Evolutionary conservation across 108 stramenopile species (phyloP), one percentile per base, ranked within the genome.

Genomic region (Cyclotella choctawhatcheeana): DNA sequence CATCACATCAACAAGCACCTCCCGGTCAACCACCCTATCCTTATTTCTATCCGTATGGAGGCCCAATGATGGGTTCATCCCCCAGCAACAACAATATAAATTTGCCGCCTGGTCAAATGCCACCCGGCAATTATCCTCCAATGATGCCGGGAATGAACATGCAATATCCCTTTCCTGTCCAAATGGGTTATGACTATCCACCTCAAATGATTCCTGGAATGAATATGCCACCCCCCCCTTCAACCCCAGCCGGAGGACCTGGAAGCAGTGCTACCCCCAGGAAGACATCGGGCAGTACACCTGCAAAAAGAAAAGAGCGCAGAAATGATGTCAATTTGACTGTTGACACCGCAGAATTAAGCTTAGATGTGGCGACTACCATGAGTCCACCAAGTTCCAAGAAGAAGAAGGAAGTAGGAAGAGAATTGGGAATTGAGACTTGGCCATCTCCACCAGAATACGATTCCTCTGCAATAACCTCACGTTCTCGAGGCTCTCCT

Each of bases 341-440:
- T 1, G 63, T 71, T 25, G 64, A 70, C 1, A 77, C 77, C 20
- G 60, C 48, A 0, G 69, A 77, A 4, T 17, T 65, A n/a, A 43
- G 66, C 1, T 65, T 61, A 25, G 69, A 77, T 17, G 60, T 53
- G 2, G 54, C 44, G 21, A 58, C 52, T 21, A 60, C 59, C 2
- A 20, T 71, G 43, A 69, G 68, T 35, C 77, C 77, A 24, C 77
- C 77, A 1, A 69, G 68, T 33, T 65, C 69, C 14, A 77, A 77
- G 64, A 71, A 71, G 64, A 70, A 64, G 63, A 45, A 34, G 47
- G 76, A 68, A 16, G 53, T 29, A 1, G 55, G 12, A 8, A 40
- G 37, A 40, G 37, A 40, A 58, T 40, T 58, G 40, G 58, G 22
- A 1, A 32, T 47, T 31, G 35, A 22, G 25, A 44, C 62, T 45